Evolutionary conservation across 208 protist genomes (phyloP), one percentile per base, ranked within the genome.

Genomic region (Acanthamoeba healyi): DNA sequence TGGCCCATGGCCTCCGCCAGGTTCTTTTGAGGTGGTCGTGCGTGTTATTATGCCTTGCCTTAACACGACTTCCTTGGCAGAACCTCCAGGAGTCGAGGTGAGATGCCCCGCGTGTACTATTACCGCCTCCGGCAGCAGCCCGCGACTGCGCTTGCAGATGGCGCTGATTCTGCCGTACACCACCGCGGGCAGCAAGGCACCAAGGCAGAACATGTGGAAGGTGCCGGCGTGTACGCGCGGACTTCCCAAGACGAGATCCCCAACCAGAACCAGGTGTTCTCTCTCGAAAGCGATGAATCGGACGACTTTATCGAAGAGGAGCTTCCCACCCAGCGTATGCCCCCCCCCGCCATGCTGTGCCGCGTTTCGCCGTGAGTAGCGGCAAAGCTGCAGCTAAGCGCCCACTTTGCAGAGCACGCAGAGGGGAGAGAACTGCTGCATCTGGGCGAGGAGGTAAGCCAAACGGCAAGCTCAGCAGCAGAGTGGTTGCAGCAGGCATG

Each of bases 241-340:
- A 7, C 26, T 5, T 1, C 22, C 40, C 36, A 40, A 26, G 70
- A 79, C 29, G 74, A 84, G 38, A 36, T 84, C 38, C 74, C 74
- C 38, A 84, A 84, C 40, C 74, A 84, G 34, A 84, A 79, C 46
- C 67, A 58, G 42, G 44, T 58, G 10, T 84, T 84, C 29, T 82
- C 72, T 7, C 34, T 82, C 24, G 72, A 51, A n/a, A 82, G n/a
- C 72, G 74, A 26, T 29, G 67, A 38, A 9, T 49, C 17, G 19
- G 44, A 84, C 17, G 74, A 84, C 3, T 58, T 56, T 6, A 1
- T 58, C 7, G 44, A 84, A 4, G 42, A 84, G 24, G 42, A 84
- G 32, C 74, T 24, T 1, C n/a, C 29, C 42, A 44, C 4, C n/a
- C 40, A 54, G 34, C 38, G 74, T 84, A 36, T 10, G 58, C 34